Conservation (phyloP, 1,284 basidiomycete genomes). For the Phylloporus sp. region DNA sequence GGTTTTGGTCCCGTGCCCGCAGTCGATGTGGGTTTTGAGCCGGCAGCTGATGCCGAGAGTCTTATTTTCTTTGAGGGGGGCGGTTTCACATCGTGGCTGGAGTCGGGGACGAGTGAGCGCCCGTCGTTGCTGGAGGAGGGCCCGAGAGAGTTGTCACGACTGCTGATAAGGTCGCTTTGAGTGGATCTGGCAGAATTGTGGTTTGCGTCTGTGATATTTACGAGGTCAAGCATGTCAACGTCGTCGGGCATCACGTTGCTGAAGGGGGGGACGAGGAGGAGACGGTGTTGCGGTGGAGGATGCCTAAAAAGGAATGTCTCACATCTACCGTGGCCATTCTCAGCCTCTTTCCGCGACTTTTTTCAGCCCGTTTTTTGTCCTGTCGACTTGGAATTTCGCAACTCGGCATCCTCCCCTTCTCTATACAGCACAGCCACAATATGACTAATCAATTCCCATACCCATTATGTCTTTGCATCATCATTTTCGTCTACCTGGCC, state of each 20-base stretch:
- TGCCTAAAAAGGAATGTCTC: conserved; percentile 44
- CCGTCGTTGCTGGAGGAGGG: conserved; percentile 17
- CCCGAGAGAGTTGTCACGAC: conserved; percentile 34
- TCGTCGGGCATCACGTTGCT: conserved; percentile 35
- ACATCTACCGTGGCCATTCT: conserved; percentile 29
- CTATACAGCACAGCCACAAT: conserved; percentile 16
- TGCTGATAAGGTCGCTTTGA: conserved; percentile 33
- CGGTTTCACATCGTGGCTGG: conserved; percentile 30
- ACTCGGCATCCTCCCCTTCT: conserved; percentile 6
- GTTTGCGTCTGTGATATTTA: conserved; percentile 14
- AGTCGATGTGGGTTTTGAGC: conserved; percentile 35
- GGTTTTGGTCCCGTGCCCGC: conserved; percentile 36
- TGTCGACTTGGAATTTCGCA: conserved; percentile 31
- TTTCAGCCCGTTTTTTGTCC: conserved; percentile 26
- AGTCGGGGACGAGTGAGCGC: conserved; percentile 18
- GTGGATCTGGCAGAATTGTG: conserved; percentile 23
- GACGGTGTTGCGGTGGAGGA: conserved; percentile 35
- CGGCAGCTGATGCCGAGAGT: conserved; percentile 27
- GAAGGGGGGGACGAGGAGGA: conserved; percentile 32
- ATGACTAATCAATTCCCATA: conserved; percentile 34
- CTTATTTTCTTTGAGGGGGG: conserved; percentile 37
- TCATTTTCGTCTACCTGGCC: no score
- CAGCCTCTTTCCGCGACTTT: conserved; percentile 32
- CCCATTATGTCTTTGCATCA: no score
- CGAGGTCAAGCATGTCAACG: conserved; percentile 32